phyloP scores from a whole-genome alignment of 2,329 filamentous ascomycete genomes.

The Trichoderma harzianum region DNA sequence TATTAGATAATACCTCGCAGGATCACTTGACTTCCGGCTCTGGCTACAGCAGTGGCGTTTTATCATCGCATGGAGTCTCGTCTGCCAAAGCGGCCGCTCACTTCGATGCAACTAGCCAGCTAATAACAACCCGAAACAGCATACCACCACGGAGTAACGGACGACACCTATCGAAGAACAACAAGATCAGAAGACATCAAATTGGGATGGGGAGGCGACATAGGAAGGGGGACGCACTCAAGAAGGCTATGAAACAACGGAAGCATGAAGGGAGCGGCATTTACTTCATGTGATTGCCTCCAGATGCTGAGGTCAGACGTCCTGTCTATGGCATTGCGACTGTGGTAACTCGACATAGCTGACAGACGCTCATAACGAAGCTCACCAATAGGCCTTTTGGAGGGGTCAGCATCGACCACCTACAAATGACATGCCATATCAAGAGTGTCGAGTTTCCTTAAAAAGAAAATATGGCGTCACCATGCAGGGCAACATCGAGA shows the following conservation, averaged over 20 bases:
- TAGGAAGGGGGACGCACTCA: neutral
- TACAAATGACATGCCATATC: slow-evolving; percentile 1
- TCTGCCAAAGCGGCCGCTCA: neutral
- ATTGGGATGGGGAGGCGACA: neutral
- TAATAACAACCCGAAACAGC: neutral
- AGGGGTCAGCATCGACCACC: neutral
- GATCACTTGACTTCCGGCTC: neutral
- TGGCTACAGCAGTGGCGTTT: neutral
- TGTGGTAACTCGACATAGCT: neutral
- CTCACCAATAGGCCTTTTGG: neutral
- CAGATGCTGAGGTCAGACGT: neutral
- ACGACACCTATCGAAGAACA: neutral
- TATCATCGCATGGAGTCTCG: neutral
- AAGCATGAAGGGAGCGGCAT: neutral
- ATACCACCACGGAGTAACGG: neutral
- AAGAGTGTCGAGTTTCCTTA: neutral
- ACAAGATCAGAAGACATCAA: neutral
- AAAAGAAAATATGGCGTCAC: slow-evolving; percentile 10
- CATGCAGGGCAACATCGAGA: slow-evolving; percentile 7
- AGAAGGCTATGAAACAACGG: neutral
- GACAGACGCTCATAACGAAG: neutral
- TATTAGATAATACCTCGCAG: neutral
- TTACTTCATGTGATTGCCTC: neutral
- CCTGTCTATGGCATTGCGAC: neutral
- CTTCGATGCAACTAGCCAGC: neutral